phyloP scores from a whole-genome alignment of 2,329 filamentous ascomycete species.

The Xylaria multiplex region DNA sequence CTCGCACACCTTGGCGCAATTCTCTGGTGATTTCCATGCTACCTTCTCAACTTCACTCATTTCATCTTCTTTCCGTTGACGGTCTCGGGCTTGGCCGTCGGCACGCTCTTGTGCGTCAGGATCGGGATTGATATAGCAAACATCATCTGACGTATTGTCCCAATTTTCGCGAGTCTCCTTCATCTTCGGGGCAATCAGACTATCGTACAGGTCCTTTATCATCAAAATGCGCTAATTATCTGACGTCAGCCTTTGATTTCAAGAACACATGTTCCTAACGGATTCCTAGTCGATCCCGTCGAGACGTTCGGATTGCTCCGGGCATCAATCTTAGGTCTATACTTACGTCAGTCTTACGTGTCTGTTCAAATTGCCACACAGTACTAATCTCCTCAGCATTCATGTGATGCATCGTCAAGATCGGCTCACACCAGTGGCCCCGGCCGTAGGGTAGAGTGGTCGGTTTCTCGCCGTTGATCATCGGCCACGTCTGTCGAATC shows the following conservation, averaged over 20 bases:
- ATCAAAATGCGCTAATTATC: conserved; percentile 54
- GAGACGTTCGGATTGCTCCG: neutral
- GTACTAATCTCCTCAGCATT: conserved; percentile 61
- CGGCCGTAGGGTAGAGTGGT: conserved; percentile 60
- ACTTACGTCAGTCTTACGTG: conserved; percentile 56
- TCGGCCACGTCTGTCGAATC: conserved; percentile 59
- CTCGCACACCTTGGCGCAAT: conserved; percentile 62
- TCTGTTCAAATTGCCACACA: conserved; percentile 65
- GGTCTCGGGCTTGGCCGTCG: conserved; percentile 47
- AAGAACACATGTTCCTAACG: neutral
- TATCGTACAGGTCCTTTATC: conserved; percentile 61
- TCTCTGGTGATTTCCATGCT: conserved; percentile 57
- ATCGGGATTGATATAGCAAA: conserved; percentile 56
- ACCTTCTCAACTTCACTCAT: conserved; percentile 56
- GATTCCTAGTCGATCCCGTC: neutral
- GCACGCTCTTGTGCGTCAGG: conserved; percentile 50
- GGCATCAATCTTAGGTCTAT: neutral
- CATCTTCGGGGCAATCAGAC: conserved; percentile 59
- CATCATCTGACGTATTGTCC: conserved; percentile 63
- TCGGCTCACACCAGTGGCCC: conserved; percentile 65
- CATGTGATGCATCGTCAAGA: conserved; percentile 68
- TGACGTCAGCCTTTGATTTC: conserved; percentile 28
- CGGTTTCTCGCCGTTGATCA: conserved; percentile 67
- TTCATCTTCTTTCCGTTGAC: conserved; percentile 53
- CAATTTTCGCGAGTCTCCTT: conserved; percentile 57